Conservation (phyloP, 257 asterid species). For the Paulownia fortunei region DNA sequence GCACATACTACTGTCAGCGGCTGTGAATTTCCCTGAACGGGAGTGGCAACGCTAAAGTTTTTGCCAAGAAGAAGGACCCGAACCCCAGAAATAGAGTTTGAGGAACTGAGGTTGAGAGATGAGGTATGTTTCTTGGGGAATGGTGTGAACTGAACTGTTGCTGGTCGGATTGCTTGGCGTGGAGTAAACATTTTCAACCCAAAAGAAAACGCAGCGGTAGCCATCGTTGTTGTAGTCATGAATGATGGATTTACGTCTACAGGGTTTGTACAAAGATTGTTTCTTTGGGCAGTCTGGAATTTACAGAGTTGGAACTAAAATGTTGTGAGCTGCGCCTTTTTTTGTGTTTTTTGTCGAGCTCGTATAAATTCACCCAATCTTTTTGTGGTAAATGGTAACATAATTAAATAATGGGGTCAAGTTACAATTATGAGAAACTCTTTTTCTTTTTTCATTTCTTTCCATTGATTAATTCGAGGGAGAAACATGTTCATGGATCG, state of each 20-base stretch:
- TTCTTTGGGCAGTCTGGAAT: neutral
- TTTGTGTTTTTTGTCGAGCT: too few species aligned
- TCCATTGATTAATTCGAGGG: too few species aligned
- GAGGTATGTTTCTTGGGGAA: conserved; percentile 37
- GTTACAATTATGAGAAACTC: neutral
- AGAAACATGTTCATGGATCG: too few species aligned
- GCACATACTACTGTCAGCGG: conserved; percentile 44
- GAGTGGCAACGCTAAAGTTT: conserved; percentile 18
- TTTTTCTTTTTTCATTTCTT: neutral
- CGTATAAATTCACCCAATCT: too few species aligned
- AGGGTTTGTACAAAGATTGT: neutral
- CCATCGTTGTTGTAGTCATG: conserved; percentile 28
- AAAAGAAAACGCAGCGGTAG: conserved; percentile 24
- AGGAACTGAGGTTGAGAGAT: conserved; percentile 45
- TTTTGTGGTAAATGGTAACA: neutral
- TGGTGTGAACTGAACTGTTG: conserved; percentile 37
- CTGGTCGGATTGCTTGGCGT: conserved; percentile 19
- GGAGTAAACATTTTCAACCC: conserved; percentile 26
- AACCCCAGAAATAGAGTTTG: conserved; percentile 45
- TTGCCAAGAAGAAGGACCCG: conserved; percentile 42
- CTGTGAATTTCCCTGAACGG: conserved; percentile 24
- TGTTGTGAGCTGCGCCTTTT: too few species aligned
- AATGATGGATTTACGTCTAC: neutral
- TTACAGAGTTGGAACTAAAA: neutral
- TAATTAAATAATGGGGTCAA: neutral